These are phyloP conservation scores for Linderniella brevidens DNA, from an alignment of 257 asterid species.

Conservation along the genomic window DNA sequence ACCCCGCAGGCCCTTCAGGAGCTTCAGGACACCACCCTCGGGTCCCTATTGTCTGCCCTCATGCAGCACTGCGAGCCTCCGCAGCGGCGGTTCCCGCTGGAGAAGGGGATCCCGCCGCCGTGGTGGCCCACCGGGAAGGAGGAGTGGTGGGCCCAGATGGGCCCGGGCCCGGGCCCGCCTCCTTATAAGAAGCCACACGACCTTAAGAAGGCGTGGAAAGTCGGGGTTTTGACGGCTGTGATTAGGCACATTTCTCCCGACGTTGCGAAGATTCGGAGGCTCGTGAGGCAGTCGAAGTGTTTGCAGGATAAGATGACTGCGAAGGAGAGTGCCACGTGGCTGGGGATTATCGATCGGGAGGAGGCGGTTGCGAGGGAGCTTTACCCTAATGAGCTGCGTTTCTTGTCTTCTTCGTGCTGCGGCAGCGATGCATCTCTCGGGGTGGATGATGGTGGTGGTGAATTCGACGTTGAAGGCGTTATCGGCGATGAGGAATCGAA, in stretches of 20 bases:
- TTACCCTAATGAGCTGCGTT: too few relatives aligned
- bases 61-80: slow-evolving; percentile 8
- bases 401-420: too few relatives aligned
- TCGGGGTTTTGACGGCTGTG: slow-evolving; percentile 4
- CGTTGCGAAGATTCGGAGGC: slow-evolving; percentile 1
- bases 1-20: neutral
- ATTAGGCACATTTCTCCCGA: slow-evolving; percentile 5
- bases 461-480: too few relatives aligned
- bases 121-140: slow-evolving; percentile 7
- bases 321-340: neutral
- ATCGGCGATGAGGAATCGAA: too few relatives aligned
- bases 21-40: slow-evolving; percentile 1
- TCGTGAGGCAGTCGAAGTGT: slow-evolving; percentile 6
- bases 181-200: slow-evolving; percentile 5
- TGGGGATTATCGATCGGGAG: neutral
- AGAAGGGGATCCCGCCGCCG: slow-evolving; percentile 1
- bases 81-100: slow-evolving; percentile 2
- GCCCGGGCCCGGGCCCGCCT: neutral
- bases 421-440: too few relatives aligned
- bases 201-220: slow-evolving; percentile 6
- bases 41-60: slow-evolving; percentile 3
- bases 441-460: too few relatives aligned
- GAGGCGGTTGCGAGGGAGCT: neutral
- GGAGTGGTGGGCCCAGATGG: neutral
- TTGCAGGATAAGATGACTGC: slow-evolving; percentile 8